These are phyloP conservation scores for Alloteropsis semialata DNA, from an alignment of 176 grass and related monocot genomes.

Conservation along the genomic window DNA sequence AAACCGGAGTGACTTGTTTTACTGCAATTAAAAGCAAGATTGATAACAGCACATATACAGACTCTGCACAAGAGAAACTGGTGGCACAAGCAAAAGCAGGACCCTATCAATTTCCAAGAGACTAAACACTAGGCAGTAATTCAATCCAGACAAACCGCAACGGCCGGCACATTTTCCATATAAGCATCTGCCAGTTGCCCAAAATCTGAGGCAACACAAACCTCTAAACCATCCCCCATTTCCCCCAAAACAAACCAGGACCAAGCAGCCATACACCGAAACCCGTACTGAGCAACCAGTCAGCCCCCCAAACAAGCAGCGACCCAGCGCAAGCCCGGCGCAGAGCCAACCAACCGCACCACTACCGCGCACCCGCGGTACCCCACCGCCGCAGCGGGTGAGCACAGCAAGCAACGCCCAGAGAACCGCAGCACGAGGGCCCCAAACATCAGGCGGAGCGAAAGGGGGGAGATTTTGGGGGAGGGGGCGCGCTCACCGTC, in stretches of 20 bases:
- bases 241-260: not conserved
- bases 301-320: not conserved
- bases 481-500: conserved; percentile 10
- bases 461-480: too few species aligned
- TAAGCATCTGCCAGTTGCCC: not conserved
- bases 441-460: not conserved
- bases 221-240: not conserved
- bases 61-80: not conserved
- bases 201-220: not conserved
- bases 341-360: not conserved
- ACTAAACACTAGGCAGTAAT: not conserved
- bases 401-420: not conserved
- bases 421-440: not conserved
- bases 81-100: not conserved
- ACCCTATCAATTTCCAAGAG: not conserved
- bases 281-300: not conserved
- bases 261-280: too few species aligned
- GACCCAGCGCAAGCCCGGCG: not conserved
- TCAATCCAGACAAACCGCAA: not conserved
- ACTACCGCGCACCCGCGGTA: not conserved
- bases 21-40: not conserved
- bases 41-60: not conserved
- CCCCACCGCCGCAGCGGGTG: not conserved
- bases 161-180: not conserved
- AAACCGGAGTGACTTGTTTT: not conserved